phyloP scores from a whole-genome alignment of 306 rosid genomes.

The Senna siamea region DNA sequence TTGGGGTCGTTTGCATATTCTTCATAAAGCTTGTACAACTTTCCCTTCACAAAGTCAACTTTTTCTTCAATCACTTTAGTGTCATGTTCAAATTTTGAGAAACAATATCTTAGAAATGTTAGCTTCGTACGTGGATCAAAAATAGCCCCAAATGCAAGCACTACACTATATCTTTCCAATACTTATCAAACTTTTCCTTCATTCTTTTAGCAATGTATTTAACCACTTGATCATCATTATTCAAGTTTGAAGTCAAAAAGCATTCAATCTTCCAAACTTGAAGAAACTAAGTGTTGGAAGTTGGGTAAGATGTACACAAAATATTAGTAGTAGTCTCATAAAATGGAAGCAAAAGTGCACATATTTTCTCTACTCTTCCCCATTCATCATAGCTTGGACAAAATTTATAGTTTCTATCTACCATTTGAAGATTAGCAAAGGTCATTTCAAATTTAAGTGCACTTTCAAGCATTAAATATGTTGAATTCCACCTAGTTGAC shows the following conservation, averaged over 20 bases:
- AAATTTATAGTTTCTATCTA: no score
- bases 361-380: not conserved
- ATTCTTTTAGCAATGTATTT: no score
- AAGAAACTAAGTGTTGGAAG: not conserved
- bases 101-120: no score
- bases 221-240: not conserved
- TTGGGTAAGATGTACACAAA: not conserved
- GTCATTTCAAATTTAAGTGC: not conserved
- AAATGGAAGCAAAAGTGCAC: not conserved
- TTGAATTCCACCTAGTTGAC: no score
- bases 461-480: not conserved
- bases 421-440: not conserved
- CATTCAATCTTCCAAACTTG: not conserved
- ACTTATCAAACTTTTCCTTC: not conserved
- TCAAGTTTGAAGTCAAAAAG: not conserved
- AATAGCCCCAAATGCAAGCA: not conserved
- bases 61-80: no score
- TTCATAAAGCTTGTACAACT: no score
- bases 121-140: no score
- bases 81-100: no score
- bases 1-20: no score
- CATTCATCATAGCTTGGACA: not conserved
- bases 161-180: constrained; percentile 2
- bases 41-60: no score
- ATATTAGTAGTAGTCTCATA: not conserved